phyloP scores from a whole-genome alignment of 2,329 filamentous ascomycete genomes.

The Emmonsiellopsis sp. region DNA sequence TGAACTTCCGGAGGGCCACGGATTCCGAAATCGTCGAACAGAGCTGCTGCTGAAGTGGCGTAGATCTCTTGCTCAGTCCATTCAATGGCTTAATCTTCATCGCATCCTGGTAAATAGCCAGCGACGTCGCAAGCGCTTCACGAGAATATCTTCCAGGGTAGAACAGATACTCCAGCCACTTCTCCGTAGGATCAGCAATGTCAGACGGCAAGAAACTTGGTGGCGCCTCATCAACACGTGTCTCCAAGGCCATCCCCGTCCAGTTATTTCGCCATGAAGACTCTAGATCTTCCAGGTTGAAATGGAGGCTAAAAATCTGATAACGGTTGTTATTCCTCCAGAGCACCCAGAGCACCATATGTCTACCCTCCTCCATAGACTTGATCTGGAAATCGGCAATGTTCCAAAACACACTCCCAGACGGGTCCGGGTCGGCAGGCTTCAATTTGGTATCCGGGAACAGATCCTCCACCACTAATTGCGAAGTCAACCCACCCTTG shows the following conservation, averaged over 20 bases:
- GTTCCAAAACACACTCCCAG: slow-evolving; percentile 68
- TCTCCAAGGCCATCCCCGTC: slow-evolving; percentile 59
- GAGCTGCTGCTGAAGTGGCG: slow-evolving; percentile 65
- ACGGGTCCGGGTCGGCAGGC: slow-evolving; percentile 53
- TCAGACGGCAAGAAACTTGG: slow-evolving; percentile 55
- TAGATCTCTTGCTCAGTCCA: slow-evolving; percentile 38
- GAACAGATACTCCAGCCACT: slow-evolving; percentile 79
- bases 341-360: slow-evolving; percentile 61
- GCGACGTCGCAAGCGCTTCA: slow-evolving; percentile 71
- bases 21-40: slow-evolving; percentile 63
- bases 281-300: slow-evolving; percentile 57
- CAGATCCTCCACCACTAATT: slow-evolving; percentile 59
- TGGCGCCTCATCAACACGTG: slow-evolving; percentile 42
- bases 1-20: slow-evolving; percentile 53
- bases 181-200: slow-evolving; percentile 63
- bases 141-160: slow-evolving; percentile 73
- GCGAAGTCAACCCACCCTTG: slow-evolving; percentile 50
- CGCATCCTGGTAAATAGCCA: slow-evolving; percentile 70
- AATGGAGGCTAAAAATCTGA: slow-evolving; percentile 62
- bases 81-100: slow-evolving; percentile 31
- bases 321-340: slow-evolving; percentile 82
- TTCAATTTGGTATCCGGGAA: slow-evolving; percentile 56
- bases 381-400: slow-evolving; percentile 66
- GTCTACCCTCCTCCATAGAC: slow-evolving; percentile 43
- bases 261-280: slow-evolving; percentile 60